Base-by-base conservation (phyloP, 2,329 filamentous ascomycete genomes). In the Rhexocercosporidium sp. region DNA sequence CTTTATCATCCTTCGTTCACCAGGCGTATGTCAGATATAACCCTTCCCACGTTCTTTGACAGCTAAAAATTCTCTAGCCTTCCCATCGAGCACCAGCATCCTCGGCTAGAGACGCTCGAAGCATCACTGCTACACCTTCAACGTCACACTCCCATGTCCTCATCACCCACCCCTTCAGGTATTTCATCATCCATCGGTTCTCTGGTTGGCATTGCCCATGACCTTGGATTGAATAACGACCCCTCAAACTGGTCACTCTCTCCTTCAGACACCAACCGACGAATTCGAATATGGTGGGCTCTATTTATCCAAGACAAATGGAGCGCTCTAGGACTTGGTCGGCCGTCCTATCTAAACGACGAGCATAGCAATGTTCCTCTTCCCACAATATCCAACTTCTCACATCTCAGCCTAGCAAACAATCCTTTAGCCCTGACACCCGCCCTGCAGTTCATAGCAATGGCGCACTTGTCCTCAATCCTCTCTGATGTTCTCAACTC, bases 241-340 rank as follows among this genome's bases (percentile, higher is more conserved):
- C 74, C 75, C 0, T 57, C 71, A 9, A 62, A 54, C 41, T 77
- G 76, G 76, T 67, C 68, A 14, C 70, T 78, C 18, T 71, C 75
- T 0, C 70, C 66, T 8, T 70, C 73, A 47, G 75, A 78, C 56
- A 63, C 67, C 14, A 70, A 71, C 22, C 71, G 76, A 12, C 81
- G 89, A 7, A 84, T 86, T 70, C 80, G 89, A 18, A 78, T 91
- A 1, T 88, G 86, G 1, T 91, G 89, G 88, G 87, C 84, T 2
- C 76, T 90, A 0, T 90, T 85, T 69, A 87, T 89, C 80, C 87
- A 90, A 73, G 88, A 91, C 68, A 87, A 86, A 73, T 89, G 85
- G 86, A 83, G 84, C 1, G 82, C 85, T 1, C 80, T 87, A 22
- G 82, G 85, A 37, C 83, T 87, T 66, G 87, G 87, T 7, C 81